Evolutionary conservation across 345 rosid species (phyloP), one percentile per base, ranked within the genome.

Genomic region (Bretschneidera sinensis): DNA sequence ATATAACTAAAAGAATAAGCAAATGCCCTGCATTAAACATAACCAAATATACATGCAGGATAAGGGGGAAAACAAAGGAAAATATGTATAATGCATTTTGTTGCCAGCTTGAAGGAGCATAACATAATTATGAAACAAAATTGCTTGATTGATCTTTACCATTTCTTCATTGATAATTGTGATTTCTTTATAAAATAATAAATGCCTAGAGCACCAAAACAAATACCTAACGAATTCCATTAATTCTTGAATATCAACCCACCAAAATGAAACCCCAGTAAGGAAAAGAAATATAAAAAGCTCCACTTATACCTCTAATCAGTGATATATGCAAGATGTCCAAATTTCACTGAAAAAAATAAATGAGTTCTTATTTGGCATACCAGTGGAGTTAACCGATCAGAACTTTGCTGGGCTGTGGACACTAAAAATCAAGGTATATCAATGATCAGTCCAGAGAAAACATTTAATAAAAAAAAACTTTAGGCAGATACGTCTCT

Each of bases 321-420:
- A n/a, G n/a, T n/a, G n/a, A n/a, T n/a, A 14, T 28, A 28, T 28
- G 5, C 16, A 39, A 11, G 16, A 14, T 39, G 4, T 39, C 45
- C 45, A 9, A 39, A 39, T 4, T 39, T 14, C 6, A 39, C 6
- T 39, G 10, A 13, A 11, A 39, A 39, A 39, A 7, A 31, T 31
- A 31, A 31, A 31, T 4, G 2, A 39, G 45, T 5, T 39, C 1
- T 39, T 39, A 7, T 39, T 11, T 39, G 9, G 34, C 70, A 49
- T 65, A 71, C 79, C 76, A 62, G 74, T 16, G 35, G 56, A 69
- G 59, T 24, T 24, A 74, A 71, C 20, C 74, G 76, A 74, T 71
- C 71, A 50, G 69, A 45, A 51, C 14, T 54, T 35, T 57, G 62
- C 33, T 39, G 69, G 19, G 72, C 62, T 69, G 55, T 67, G 54